Conservation (phyloP, 768 basidiomycete genomes). For the Phylloporus sp. region DNA sequence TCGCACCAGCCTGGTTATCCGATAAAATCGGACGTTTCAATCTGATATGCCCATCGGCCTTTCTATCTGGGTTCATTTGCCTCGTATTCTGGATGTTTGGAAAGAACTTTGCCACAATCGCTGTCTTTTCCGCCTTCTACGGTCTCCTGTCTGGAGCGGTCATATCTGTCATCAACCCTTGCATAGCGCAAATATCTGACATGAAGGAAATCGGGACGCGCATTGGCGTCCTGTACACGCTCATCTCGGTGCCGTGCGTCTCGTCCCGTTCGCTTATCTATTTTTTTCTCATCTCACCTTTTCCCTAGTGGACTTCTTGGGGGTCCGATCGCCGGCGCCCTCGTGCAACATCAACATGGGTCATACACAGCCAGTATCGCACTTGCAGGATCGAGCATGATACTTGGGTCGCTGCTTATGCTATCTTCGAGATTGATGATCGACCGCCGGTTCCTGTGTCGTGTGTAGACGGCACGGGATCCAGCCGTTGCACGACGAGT, state of each 20-base stretch:
- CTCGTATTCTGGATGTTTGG: conserved; percentile 55
- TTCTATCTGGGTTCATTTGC: conserved; percentile 57
- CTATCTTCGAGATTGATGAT: conserved; percentile 46
- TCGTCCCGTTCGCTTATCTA: neutral
- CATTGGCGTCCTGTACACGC: conserved; percentile 59
- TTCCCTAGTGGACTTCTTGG: conserved; percentile 52
- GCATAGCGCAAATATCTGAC: conserved; percentile 62
- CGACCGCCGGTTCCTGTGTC: conserved; percentile 38
- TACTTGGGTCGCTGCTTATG: conserved; percentile 56
- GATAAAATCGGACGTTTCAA: conserved; percentile 66
- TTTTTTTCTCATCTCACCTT: neutral
- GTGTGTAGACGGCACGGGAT: conserved; percentile 34
- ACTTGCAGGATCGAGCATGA: conserved; percentile 54
- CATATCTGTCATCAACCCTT: conserved; percentile 62
- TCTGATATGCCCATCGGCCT: conserved; percentile 56
- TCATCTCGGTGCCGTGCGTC: conserved; percentile 69
- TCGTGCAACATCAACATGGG: conserved; percentile 44
- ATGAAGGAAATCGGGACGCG: conserved; percentile 53
- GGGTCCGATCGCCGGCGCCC: conserved; percentile 56
- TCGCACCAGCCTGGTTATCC: conserved; percentile 58
- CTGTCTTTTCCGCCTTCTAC: conserved; percentile 51
- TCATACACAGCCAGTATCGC: conserved; percentile 48
- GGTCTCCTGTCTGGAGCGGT: conserved; percentile 67
- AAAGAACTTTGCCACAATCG: conserved; percentile 35
- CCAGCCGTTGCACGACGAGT: neutral